A percentile compares a stretch with the other conserved stretches of the same genome.
These are phyloP conservation scores for Beta corolliflora DNA, from an alignment of 179 eudicot genomes.

Conservation along the genomic window DNA sequence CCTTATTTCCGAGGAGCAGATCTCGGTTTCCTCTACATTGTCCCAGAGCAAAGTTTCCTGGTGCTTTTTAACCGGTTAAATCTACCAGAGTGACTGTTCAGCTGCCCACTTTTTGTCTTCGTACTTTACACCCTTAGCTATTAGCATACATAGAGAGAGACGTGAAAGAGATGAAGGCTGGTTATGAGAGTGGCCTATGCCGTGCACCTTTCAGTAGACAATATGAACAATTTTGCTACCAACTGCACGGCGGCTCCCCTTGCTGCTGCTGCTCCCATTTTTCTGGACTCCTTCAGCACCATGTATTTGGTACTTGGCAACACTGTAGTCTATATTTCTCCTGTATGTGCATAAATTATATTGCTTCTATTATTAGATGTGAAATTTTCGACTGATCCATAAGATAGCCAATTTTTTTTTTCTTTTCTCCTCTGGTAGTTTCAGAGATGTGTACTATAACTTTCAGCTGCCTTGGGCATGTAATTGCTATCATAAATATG, in stretches of 20 bases:
- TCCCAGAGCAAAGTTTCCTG: constrained; percentile 92
- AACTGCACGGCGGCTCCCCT: neutral
- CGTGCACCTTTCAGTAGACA: neutral
- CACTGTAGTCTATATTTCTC: neutral
- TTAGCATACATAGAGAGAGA: constrained; percentile 14
- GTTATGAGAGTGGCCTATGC: constrained; percentile 8
- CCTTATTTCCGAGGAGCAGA: constrained; percentile 87
- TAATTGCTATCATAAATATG: neutral
- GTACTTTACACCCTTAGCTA: constrained; percentile 2
- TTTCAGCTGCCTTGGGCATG: neutral
- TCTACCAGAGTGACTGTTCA: constrained; percentile 67
- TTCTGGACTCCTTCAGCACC: neutral
- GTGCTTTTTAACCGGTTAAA: constrained; percentile 81
- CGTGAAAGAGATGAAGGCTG: constrained; percentile 9
- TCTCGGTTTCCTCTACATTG: constrained; percentile 89
- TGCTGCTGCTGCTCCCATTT: neutral
- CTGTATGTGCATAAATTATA: constrained; percentile 22
- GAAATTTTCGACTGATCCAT: neutral
- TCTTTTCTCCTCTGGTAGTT: neutral
- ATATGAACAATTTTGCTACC: constrained; percentile 30
- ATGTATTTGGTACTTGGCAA: neutral
- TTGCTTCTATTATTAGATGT: neutral
- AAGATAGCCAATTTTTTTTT: neutral
- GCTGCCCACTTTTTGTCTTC: neutral
- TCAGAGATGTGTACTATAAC: constrained; percentile 21